phyloP scores from a whole-genome alignment of 2,329 filamentous ascomycete genomes.

The Thelonectria blattea region DNA sequence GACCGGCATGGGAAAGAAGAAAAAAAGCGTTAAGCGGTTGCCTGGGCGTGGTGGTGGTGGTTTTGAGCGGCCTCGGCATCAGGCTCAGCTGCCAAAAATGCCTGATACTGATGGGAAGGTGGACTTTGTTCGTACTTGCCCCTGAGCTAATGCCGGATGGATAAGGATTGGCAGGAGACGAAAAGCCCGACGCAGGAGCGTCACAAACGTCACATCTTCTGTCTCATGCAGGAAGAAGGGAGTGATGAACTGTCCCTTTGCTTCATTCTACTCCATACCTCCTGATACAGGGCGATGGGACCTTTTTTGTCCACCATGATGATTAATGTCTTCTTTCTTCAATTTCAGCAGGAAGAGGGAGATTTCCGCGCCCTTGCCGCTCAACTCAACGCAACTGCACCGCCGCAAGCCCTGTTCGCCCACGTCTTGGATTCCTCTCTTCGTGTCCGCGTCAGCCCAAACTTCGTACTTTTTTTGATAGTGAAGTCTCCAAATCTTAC shows the following conservation, averaged over 20 bases:
- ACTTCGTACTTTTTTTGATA: neutral
- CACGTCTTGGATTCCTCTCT: neutral
- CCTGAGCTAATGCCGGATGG: constrained; percentile 12
- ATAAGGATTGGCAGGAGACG: constrained; percentile 9
- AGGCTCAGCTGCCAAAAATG: neutral
- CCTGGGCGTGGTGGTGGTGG: neutral
- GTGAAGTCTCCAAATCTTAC: neutral
- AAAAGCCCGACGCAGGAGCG: constrained; percentile 23
- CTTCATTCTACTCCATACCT: too few species aligned
- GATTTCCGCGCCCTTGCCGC: constrained; percentile 11
- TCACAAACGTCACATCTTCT: constrained; percentile 15
- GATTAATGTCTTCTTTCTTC: too few species aligned
- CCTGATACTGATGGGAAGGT: neutral
- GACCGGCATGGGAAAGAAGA: neutral
- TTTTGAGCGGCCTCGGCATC: neutral
- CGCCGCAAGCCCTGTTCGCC: neutral
- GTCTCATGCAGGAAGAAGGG: constrained; percentile 5
- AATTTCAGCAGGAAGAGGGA: too few species aligned
- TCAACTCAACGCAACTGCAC: constrained; percentile 1
- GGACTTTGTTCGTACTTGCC: neutral
- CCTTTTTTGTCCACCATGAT: neutral
- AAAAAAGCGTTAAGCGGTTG: neutral
- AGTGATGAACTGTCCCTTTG: neutral
- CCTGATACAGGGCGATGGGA: too few species aligned
- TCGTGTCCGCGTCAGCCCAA: constrained; percentile 20